Evolutionary conservation across 2,329 filamentous ascomycete species (phyloP).

Genomic region (Sporothrix sp.): DNA sequence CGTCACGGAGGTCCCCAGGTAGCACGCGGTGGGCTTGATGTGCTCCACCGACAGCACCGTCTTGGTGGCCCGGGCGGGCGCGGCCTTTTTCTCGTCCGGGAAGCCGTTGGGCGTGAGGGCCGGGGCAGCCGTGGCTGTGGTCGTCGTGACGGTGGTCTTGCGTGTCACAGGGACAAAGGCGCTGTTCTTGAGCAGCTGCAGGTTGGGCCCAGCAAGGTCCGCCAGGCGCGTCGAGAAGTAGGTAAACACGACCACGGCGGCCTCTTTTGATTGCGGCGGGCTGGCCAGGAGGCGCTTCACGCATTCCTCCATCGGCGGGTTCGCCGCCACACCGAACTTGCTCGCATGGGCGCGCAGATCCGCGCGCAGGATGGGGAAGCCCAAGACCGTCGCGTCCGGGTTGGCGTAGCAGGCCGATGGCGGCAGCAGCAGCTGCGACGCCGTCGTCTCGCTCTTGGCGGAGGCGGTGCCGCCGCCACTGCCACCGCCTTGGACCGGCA

Average conservation of each 20-base stretch:
- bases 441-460: constrained; percentile 17
- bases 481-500: constrained; percentile 57
- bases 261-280: constrained; percentile 57
- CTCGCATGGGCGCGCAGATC: constrained; percentile 71
- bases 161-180: constrained; percentile 59
- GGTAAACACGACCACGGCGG: constrained; percentile 64
- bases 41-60: constrained; percentile 32
- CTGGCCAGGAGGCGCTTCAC: constrained; percentile 60
- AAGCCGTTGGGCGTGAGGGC: constrained; percentile 3
- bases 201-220: constrained; percentile 56
- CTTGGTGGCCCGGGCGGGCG: background rate
- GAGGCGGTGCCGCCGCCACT: constrained; percentile 23
- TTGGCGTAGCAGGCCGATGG: constrained; percentile 79
- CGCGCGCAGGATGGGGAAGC: constrained; percentile 65
- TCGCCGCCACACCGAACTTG: constrained; percentile 75
- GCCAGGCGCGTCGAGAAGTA: constrained; percentile 73
- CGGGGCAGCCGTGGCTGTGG: background rate
- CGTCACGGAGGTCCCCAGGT: constrained; percentile 58
- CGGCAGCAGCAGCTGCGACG: constrained; percentile 52
- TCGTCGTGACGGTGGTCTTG: constrained; percentile 13
- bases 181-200: constrained; percentile 52
- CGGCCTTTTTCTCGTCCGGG: constrained; percentile 22
- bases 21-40: constrained; percentile 63
- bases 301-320: constrained; percentile 72
- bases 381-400: constrained; percentile 62